Base-by-base conservation (phyloP, 2,329 filamentous ascomycete species). In the Sclerotinia glacialis region DNA sequence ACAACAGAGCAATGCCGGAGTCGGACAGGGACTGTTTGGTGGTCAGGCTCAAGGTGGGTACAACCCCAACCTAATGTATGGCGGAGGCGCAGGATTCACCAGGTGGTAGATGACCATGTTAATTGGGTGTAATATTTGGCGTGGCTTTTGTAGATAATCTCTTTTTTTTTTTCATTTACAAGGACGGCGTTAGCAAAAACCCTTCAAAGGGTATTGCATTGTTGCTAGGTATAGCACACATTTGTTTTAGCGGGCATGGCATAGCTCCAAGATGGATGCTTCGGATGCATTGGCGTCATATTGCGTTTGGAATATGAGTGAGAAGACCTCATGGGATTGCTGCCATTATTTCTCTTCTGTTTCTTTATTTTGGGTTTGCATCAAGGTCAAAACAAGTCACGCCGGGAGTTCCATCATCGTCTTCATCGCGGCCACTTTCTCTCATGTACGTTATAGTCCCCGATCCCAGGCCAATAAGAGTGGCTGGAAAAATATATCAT, bases 21-120 rank as follows among this genome's bases (percentile, higher is more conserved):
- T 89, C 82, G 90, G 91, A 80, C 92, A 95, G 86, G 91, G 91
- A 80, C 85, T 95, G 80, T 96, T 95, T 82, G 89, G 89, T 81
- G 91, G 91, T 81, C 90, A 89, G 85, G 85, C 83, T 78, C 90
- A 96, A 94, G 92, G 92, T 95, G 93, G 92, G 90, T 97, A 96
- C 87, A 93, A 90, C 78, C 86, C 87, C 76, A 88, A 83, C 80
- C 90, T 92, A 86, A 91, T 96, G 85, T 96, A 96, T 78, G 81
- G 82, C 68, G 83, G 85, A 78, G 37, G 37, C 5, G 64, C 47
- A 55, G 58, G 64, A 31, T 66, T 66, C 40, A 88, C 88, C 78
- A 83, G 89, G 77, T 93, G 89, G 89, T 92, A 82, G 80, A 79
- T 53, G 68, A 47, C 64, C 56, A 50, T 65, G 54, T 67, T 61